Conservation (phyloP, 768 basidiomycete genomes). For the Rhizopogon salebrosus region DNA sequence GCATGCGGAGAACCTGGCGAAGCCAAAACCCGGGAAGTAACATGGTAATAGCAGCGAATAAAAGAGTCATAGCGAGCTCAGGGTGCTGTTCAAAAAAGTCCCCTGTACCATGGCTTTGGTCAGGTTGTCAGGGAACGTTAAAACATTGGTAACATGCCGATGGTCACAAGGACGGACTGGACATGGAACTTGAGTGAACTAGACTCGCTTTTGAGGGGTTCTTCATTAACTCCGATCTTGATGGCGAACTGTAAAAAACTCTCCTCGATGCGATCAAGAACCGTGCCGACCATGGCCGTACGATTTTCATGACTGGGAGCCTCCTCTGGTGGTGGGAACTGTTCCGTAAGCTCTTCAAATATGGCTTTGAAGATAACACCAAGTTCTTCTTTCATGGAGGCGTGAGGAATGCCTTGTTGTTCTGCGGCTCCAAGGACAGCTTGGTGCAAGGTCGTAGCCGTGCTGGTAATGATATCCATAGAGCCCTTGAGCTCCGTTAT, state of each 20-base stretch:
- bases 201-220: conserved; percentile 16
- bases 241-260: conserved; percentile 18
- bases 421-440: neutral
- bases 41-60: conserved; percentile 14
- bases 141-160: conserved; percentile 8
- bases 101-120: conserved; percentile 15
- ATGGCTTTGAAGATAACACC: conserved; percentile 9
- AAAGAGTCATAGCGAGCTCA: conserved; percentile 14
- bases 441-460: neutral
- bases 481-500: neutral
- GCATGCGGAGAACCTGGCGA: conserved; percentile 25
- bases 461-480: neutral
- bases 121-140: neutral
- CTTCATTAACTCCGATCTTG: conserved; percentile 21
- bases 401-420: conserved; percentile 1
- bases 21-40: conserved; percentile 29
- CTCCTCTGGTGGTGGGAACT: conserved; percentile 26
- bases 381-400: conserved; percentile 16
- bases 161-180: conserved; percentile 16
- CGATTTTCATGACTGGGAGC: conserved; percentile 26
- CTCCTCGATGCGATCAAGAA: conserved; percentile 22
- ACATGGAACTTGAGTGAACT: conserved; percentile 18
- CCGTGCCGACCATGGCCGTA: conserved; percentile 10
- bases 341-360: conserved; percentile 17
- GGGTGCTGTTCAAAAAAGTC: conserved; percentile 35